Evolutionary conservation across 225 moss, liverwort and hornwort genomes (phyloP).

Genomic region (Pleurozium schreberi): DNA sequence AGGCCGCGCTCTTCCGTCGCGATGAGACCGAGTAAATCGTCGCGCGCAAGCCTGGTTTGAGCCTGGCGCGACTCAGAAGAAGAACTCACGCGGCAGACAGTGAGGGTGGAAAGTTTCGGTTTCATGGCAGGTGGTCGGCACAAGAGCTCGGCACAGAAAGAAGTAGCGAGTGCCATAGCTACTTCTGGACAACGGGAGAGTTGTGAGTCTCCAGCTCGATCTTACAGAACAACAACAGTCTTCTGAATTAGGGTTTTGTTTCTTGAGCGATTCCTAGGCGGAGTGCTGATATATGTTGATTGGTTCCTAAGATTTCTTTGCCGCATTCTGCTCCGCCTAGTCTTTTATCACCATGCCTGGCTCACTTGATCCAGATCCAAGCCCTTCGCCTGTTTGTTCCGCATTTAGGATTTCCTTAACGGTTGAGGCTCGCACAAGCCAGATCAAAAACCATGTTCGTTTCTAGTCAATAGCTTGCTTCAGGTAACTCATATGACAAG

Average conservation of each 20-base stretch:
- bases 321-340: background rate
- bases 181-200: background rate
- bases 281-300: background rate
- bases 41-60: slow-evolving; percentile 25
- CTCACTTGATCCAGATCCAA: background rate
- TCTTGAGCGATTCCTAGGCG: background rate
- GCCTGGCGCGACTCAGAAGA: background rate
- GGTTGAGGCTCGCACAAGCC: background rate
- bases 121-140: background rate
- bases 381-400: background rate
- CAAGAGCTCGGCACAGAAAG: background rate
- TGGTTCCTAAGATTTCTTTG: background rate
- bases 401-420: background rate
- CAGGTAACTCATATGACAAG: background rate
- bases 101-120: background rate
- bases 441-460: background rate
- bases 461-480: background rate
- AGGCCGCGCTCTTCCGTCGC: slow-evolving; percentile 56
- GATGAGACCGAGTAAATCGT: slow-evolving; percentile 64
- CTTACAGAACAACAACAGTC: background rate
- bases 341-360: background rate
- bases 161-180: slow-evolving; percentile 7
- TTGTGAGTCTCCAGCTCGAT: too few relatives aligned
- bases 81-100: background rate
- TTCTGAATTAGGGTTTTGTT: background rate